These are phyloP conservation scores for Salix caprea DNA, from an alignment of 345 rosid genomes.

Conservation along the genomic window DNA sequence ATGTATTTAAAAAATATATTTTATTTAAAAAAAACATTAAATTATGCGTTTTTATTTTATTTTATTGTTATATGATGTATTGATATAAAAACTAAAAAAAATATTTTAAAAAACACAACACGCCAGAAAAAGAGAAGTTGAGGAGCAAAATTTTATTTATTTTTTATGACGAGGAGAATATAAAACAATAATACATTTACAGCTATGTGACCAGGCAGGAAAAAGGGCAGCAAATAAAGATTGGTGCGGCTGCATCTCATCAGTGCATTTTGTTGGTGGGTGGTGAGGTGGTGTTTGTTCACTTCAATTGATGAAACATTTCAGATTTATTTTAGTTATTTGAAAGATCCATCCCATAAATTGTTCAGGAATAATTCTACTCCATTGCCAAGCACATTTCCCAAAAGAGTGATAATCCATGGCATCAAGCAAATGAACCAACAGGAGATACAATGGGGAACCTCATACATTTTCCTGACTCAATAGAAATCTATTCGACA, in stretches of 20 bases:
- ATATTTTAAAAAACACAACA: no score
- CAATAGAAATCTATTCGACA: slow-evolving; percentile 57
- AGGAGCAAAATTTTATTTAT: no score
- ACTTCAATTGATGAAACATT: background rate
- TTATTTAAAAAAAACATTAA: no score
- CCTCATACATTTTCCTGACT: slow-evolving; percentile 65
- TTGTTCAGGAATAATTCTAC: slow-evolving; percentile 37
- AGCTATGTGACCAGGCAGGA: background rate
- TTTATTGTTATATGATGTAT: no score
- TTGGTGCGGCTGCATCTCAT: no score
- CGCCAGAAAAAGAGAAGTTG: no score
- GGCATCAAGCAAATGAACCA: slow-evolving; percentile 54
- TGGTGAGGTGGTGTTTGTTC: background rate
- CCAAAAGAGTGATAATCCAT: slow-evolving; percentile 65
- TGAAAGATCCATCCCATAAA: background rate
- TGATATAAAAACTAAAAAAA: no score
- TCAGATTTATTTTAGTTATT: background rate
- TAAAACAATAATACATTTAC: no score
- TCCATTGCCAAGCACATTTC: slow-evolving; percentile 26
- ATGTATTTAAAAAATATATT: no score
- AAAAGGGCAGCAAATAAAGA: background rate
- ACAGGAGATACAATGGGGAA: slow-evolving; percentile 39
- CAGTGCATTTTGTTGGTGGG: background rate
- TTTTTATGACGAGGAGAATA: no score
- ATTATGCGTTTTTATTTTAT: no score